Percentiles rank a stretch among this genome's conserved stretches.
Evolutionary conservation across 768 basidiomycete species (phyloP).

Genomic region (Botryobasidium botryosum): DNA sequence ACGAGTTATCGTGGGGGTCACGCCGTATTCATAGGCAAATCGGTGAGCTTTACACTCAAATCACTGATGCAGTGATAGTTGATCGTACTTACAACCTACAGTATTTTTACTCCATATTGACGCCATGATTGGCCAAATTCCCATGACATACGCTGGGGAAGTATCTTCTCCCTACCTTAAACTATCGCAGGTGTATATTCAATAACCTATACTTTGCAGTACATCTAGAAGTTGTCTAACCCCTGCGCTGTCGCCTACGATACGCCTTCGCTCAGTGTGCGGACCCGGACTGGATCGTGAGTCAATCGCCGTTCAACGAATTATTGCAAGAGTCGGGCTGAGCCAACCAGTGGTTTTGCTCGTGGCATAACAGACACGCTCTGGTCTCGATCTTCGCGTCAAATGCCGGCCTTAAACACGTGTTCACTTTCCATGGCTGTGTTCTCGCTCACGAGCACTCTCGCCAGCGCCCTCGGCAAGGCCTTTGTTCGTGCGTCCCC

Average conservation of each 20-base stretch:
- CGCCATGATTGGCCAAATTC: slow-evolving; percentile 18
- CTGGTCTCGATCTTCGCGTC: slow-evolving; percentile 19
- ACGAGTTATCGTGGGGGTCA: slow-evolving; percentile 19
- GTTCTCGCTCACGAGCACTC: slow-evolving; percentile 31
- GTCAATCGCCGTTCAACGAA: no score
- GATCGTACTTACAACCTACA: no score
- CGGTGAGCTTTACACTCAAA: no score
- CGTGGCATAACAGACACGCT: no score
- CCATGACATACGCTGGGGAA: slow-evolving; percentile 17
- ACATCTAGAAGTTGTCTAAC: slow-evolving; percentile 20
- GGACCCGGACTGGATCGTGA: slow-evolving; percentile 15
- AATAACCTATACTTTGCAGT: no score
- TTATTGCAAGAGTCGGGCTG: no score
- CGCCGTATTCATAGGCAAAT: slow-evolving; percentile 17
- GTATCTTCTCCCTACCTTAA: no score
- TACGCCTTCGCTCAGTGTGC: slow-evolving; percentile 15
- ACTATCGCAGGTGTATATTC: no score
- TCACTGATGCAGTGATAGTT: no score
- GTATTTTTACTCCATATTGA: slow-evolving; percentile 18
- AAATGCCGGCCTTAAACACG: slow-evolving; percentile 21
- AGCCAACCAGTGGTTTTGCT: background rate
- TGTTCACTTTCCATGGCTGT: slow-evolving; percentile 50
- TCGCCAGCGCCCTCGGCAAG: slow-evolving; percentile 17
- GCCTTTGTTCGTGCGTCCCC: slow-evolving; percentile 15
- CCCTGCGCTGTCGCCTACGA: slow-evolving; percentile 13